Conservation (phyloP, 805 yeast species). For the Starmera caribaea region DNA sequence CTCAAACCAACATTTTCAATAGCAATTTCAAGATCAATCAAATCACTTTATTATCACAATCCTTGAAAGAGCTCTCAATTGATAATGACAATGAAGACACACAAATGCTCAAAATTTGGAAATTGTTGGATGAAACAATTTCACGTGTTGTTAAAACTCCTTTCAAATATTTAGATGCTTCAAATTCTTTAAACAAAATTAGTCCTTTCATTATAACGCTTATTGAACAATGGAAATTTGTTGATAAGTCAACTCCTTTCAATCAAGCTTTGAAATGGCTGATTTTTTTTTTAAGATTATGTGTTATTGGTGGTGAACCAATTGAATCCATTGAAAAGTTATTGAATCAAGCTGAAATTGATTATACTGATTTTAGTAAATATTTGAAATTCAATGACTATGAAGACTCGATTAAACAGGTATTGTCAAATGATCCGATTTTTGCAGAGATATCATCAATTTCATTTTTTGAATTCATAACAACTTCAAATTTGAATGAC, state of each 20-base stretch:
- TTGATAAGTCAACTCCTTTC: slow-evolving; percentile 22
- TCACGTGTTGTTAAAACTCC: slow-evolving; percentile 67
- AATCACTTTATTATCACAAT: slow-evolving; percentile 39
- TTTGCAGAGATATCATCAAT: slow-evolving; percentile 9
- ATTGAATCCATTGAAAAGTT: slow-evolving; percentile 4
- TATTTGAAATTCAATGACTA: slow-evolving; percentile 16
- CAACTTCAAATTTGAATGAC: slow-evolving; percentile 20
- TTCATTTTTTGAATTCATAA: slow-evolving; percentile 26
- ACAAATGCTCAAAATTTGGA: slow-evolving; percentile 37
- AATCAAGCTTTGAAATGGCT: slow-evolving; percentile 38
- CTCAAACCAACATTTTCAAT: slow-evolving; percentile 47
- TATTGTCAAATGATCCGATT: slow-evolving; percentile 6
- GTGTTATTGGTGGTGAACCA: slow-evolving; percentile 54
- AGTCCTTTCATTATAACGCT: slow-evolving; percentile 52
- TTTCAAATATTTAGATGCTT: slow-evolving; percentile 69
- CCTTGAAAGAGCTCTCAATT: slow-evolving; percentile 25
- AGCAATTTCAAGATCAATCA: slow-evolving; percentile 40
- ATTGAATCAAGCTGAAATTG: slow-evolving; percentile 7
- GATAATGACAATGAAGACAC: slow-evolving; percentile 4
- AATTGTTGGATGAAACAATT: slow-evolving; percentile 64
- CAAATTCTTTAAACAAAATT: slow-evolving; percentile 23
- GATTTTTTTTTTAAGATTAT: slow-evolving; percentile 33
- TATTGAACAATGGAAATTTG: slow-evolving; percentile 62
- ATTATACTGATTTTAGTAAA: not conserved
- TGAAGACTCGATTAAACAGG: slow-evolving; percentile 10